Conservation (phyloP, 169 alveolate genomes). For the Perkinsus olseni region DNA sequence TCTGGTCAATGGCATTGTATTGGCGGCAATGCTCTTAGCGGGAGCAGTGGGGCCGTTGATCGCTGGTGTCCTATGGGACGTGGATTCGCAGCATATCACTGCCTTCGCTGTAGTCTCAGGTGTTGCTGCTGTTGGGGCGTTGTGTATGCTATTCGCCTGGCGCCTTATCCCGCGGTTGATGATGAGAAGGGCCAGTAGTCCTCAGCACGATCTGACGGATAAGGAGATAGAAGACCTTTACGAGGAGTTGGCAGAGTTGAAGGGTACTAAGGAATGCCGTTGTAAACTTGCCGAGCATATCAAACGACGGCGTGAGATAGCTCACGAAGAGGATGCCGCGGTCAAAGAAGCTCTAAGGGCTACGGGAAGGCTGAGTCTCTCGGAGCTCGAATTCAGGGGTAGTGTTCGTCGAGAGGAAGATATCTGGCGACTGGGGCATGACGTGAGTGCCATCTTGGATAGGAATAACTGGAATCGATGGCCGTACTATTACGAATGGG, state of each 20-base stretch:
- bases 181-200: neutral
- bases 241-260: neutral
- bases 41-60: neutral
- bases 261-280: neutral
- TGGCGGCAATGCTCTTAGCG: neutral
- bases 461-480: neutral
- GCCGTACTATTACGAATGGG: neutral
- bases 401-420: neutral
- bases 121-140: neutral
- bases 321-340: neutral
- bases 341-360: neutral
- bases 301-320: neutral
- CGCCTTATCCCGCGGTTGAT: neutral
- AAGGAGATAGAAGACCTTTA: neutral
- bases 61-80: neutral
- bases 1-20: neutral
- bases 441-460: neutral
- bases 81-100: neutral
- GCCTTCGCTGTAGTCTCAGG: neutral
- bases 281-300: neutral
- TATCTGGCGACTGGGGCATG: neutral
- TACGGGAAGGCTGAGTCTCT: neutral
- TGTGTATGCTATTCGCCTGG: neutral
- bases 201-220: neutral
- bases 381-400: neutral